Conservation (phyloP, 768 basidiomycete genomes). For the Pleurotus tuoliensis region DNA sequence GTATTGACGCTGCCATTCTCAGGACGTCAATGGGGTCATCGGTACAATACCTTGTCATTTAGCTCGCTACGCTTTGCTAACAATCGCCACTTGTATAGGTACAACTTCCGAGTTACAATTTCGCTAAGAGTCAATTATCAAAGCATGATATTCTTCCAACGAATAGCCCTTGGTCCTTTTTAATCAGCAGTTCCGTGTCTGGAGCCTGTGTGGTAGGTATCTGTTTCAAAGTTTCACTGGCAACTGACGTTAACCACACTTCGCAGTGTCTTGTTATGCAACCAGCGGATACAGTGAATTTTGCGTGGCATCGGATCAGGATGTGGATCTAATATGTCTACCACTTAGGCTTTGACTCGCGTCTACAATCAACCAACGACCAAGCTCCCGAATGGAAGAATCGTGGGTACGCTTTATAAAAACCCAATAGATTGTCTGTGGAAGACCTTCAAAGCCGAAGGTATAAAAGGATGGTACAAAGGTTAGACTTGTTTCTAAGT, state of each 20-base stretch:
- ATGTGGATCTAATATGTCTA: too few species aligned
- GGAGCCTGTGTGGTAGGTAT: constrained; percentile 84
- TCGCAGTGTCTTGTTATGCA: constrained; percentile 87
- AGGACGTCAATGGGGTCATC: constrained; percentile 95
- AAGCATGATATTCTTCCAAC: constrained; percentile 63
- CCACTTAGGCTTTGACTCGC: constrained; percentile 71
- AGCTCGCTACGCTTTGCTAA: background rate
- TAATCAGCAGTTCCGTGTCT: constrained; percentile 84
- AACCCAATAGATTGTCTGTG: constrained; percentile 95
- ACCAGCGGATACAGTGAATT: constrained; percentile 73
- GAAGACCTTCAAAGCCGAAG: constrained; percentile 92
- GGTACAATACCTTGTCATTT: constrained; percentile 29
- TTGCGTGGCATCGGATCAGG: constrained; percentile 6
- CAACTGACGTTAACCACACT: constrained; percentile 9
- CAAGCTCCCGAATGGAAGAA: constrained; percentile 62
- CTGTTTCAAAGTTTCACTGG: background rate
- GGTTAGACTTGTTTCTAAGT: constrained; percentile 35
- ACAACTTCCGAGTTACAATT: constrained; percentile 94
- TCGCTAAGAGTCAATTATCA: constrained; percentile 80
- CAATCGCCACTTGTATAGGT: constrained; percentile 42
- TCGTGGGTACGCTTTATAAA: constrained; percentile 76
- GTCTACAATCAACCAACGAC: constrained; percentile 95
- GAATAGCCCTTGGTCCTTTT: constrained; percentile 82
- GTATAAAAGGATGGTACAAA: constrained; percentile 94
- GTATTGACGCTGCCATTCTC: constrained; percentile 90